Evolutionary conservation across 2,329 filamentous ascomycete species (phyloP).

Genomic region (Exserohilum turcica): DNA sequence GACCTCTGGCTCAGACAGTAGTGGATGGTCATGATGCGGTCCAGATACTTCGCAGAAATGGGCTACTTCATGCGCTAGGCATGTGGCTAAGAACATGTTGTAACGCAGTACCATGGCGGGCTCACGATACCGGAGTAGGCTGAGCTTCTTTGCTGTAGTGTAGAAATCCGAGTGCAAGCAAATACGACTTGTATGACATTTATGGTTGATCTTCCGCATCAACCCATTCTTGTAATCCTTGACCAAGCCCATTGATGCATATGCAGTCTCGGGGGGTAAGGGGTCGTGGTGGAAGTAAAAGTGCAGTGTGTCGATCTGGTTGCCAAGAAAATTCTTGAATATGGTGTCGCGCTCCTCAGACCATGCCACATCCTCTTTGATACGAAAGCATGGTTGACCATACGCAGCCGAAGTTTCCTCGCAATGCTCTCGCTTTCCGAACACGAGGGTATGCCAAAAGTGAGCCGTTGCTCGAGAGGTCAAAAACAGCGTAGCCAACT

Average conservation of each 20-base stretch:
- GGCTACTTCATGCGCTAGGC: conserved; percentile 47
- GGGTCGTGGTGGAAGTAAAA: conserved; percentile 48
- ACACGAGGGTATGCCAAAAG: conserved; percentile 48
- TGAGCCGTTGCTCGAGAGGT: conserved; percentile 44
- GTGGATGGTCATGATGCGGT: conserved; percentile 42
- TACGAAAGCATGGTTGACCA: conserved; percentile 43
- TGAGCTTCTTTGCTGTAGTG: conserved; percentile 48
- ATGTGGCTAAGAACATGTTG: conserved; percentile 48
- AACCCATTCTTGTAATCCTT: conserved; percentile 47
- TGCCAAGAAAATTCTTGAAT: conserved; percentile 40
- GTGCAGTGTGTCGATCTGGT: conserved; percentile 45
- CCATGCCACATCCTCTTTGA: conserved; percentile 43
- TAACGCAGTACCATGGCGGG: conserved; percentile 50
- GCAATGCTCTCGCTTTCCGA: conserved; percentile 43
- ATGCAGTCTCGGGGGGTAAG: conserved; percentile 42
- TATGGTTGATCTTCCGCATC: conserved; percentile 42
- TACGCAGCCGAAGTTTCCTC: conserved; percentile 37
- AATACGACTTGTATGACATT: conserved; percentile 46
- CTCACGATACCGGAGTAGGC: conserved; percentile 44
- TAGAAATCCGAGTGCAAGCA: conserved; percentile 50
- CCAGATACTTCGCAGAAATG: conserved; percentile 50
- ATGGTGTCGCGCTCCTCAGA: conserved; percentile 36
- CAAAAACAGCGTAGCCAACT: conserved; percentile 40
- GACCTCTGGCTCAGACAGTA: conserved; percentile 45
- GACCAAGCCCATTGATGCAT: conserved; percentile 47